These are phyloP conservation scores for Phyllostachys edulis DNA, from an alignment of 176 grass and related monocot genomes.

Conservation along the genomic window DNA sequence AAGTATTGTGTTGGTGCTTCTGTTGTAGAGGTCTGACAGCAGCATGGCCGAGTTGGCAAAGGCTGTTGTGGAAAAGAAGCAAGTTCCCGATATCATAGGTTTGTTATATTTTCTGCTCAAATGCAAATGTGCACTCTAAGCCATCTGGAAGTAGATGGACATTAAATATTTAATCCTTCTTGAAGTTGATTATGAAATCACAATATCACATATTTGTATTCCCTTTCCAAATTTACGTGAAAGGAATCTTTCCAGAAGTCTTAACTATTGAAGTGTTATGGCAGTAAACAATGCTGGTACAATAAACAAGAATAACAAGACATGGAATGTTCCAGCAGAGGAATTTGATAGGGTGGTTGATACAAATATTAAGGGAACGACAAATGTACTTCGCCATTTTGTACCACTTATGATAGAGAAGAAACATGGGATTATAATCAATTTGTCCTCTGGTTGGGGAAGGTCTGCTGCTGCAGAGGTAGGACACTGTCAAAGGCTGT, in stretches of 20 bases:
- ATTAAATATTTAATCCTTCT: neutral
- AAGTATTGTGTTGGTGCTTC: constrained; percentile 5
- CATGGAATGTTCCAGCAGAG: constrained; percentile 84
- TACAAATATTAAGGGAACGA: constrained; percentile 92
- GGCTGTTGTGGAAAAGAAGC: constrained; percentile 58
- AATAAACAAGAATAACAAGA: constrained; percentile 97
- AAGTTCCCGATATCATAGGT: constrained; percentile 92
- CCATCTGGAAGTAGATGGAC: neutral
- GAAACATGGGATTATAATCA: constrained; percentile 89
- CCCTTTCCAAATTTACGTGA: neutral
- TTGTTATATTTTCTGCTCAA: constrained; percentile 24
- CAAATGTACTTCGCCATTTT: constrained; percentile 91
- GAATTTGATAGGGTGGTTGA: constrained; percentile 92
- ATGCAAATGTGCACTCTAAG: neutral
- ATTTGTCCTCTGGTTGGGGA: constrained; percentile 97
- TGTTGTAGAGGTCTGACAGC: constrained; percentile 80
- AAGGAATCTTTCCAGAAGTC: neutral
- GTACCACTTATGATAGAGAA: constrained; percentile 86
- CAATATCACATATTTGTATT: neutral
- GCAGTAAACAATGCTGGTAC: constrained; percentile 94
- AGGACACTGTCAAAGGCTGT: neutral
- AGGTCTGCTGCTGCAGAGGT: constrained; percentile 94
- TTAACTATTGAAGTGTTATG: constrained; percentile 38
- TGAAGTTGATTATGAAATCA: neutral
- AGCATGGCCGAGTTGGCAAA: constrained; percentile 76